Base-by-base conservation (phyloP, 2,329 filamentous ascomycete genomes). In the Sarocladiaceae sp. region DNA sequence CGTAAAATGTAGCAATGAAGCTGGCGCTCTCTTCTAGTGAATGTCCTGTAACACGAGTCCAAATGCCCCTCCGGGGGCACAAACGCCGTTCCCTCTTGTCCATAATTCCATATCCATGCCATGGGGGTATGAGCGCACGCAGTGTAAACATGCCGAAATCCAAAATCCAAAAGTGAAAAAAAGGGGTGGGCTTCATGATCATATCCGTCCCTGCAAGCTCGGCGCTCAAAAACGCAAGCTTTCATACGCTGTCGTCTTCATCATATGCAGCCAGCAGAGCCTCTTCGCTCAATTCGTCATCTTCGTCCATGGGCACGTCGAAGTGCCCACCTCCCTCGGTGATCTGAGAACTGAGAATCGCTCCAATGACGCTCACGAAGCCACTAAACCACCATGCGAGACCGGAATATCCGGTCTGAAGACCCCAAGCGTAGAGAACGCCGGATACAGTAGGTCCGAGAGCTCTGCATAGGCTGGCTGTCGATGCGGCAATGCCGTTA, bases 301-400 rank as follows among this genome's bases (percentile, higher is more conserved):
- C 70, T 35, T 69, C 67, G 16, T 66, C 63, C 12, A 55, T 58
- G 31, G 56, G 56, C 49, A 58, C 66, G 45, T 69, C 63, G 41
- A 70, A 66, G 44, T 67, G 63, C 11, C 61, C 69, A 21, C 71
- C 68, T 12, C 75, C 71, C 55, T 91, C 85, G 27, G 80, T 80
- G 64, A 96, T 85, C 59, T 80, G 80, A 48, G 88, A 72, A 61
- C 85, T 87, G 55, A 93, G 71, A 42, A 85, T 66, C 2, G 84
- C 87, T 35, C 90, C 93, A 12, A 80, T 63, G 10, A 88, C 65
- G 26, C 88, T 87, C 24, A 96, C 80, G 3, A 85, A 56, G 7
- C 85, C 88, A 51, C 84, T 90, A 49, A 82, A 82, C 93, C 93
- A 98, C 91, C 93, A 98, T 1, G 89, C 85, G 26, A 96, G 72